Evolutionary conservation across 177 flowering plant genomes (phyloP), one percentile per base, ranked within the genome.

Genomic region (Telopea speciosissima): DNA sequence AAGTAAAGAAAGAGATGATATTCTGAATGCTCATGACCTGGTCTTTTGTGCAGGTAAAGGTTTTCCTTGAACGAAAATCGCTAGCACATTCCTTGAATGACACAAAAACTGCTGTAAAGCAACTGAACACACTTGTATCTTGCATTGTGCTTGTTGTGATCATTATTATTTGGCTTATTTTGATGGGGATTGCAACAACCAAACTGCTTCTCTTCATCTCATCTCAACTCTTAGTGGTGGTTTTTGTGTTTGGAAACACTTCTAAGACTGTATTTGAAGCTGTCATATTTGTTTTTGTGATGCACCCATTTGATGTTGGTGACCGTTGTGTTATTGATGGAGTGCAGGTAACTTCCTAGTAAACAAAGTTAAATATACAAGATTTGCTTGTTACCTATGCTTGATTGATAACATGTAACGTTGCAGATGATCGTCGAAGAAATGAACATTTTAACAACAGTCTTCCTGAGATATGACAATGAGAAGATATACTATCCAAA

Each of bases 311-410:
- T 45, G 54, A 45, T 13, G 98, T 94, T 21, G 97, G 98, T 21
- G 97, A 94, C 76, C 89, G 93, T n/a, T 94, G 98, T 78, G 97
- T 90, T 66, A 75, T 94, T 67, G 98, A 94, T 75, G 97, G 98
- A 67, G 86, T 89, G 45, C 91, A 86, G 92, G 98, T 90, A 81
- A 79, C 22, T 59, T 11, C 65, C 54, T 49, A n/a, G 22, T 26
- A 16, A 25, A 56, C 66, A 62, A 1, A 4, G 25, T 31, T 8
- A n/a, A n/a, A 69, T 54, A 66, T 67, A 64, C 62, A 24, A 28
- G 23, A 19, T 22, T 69, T 62, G 22, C 42, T 62, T 33, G 22
- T 66, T 26, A 16, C 24, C 23, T 69, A 33, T 70, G 45, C 12
- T 76, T 75, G 12, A 65, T 12, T 45, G 19, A 72, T 33, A 33